A percentile compares a stretch with the other conserved stretches of the same genome.
Conservation (phyloP, 2,329 filamentous ascomycete genomes). For the Stylonectria norvegica region DNA sequence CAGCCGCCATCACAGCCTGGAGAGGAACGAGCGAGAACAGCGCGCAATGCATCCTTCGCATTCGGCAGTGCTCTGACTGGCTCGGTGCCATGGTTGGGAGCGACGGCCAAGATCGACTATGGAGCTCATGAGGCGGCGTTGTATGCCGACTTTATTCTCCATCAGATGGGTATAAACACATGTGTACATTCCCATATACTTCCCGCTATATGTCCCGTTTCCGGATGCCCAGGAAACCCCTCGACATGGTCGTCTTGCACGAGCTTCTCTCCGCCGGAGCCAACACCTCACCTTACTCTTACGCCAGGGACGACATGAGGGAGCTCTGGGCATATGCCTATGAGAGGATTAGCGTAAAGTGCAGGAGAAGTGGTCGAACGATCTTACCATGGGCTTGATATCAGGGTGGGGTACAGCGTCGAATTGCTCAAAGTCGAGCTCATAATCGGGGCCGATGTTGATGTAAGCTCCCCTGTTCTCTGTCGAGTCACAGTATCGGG, state of each 20-base stretch:
- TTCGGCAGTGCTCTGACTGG: slow-evolving; percentile 62
- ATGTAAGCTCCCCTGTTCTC: slow-evolving; percentile 99
- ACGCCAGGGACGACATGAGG: slow-evolving; percentile 74
- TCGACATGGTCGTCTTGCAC: slow-evolving; percentile 7
- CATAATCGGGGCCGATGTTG: slow-evolving; percentile 89
- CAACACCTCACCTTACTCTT: slow-evolving; percentile 25
- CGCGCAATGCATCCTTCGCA: slow-evolving; percentile 48
- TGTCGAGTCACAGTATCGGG: slow-evolving; percentile 95
- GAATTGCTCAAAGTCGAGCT: slow-evolving; percentile 89
- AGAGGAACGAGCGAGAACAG: slow-evolving; percentile 43
- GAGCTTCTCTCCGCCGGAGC: slow-evolving; percentile 9
- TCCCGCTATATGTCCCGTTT: slow-evolving; percentile 25
- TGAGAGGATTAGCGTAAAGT: slow-evolving; percentile 22
- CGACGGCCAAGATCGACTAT: slow-evolving; percentile 42
- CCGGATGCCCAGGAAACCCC: slow-evolving; percentile 26
- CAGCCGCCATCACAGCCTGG: slow-evolving; percentile 66
- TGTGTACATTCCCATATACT: slow-evolving; percentile 25
- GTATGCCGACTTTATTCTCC: slow-evolving; percentile 14
- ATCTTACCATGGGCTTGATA: slow-evolving; percentile 81
- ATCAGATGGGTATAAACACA: slow-evolving; percentile 28
- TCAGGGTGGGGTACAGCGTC: slow-evolving; percentile 95
- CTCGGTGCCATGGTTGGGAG: slow-evolving; percentile 57
- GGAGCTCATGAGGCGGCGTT: slow-evolving; percentile 37
- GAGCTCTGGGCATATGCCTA: slow-evolving; percentile 83
- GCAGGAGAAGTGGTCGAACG: neutral